These are phyloP conservation scores for Epithele typhae DNA, from an alignment of 768 basidiomycete genomes.

Conservation along the genomic window DNA sequence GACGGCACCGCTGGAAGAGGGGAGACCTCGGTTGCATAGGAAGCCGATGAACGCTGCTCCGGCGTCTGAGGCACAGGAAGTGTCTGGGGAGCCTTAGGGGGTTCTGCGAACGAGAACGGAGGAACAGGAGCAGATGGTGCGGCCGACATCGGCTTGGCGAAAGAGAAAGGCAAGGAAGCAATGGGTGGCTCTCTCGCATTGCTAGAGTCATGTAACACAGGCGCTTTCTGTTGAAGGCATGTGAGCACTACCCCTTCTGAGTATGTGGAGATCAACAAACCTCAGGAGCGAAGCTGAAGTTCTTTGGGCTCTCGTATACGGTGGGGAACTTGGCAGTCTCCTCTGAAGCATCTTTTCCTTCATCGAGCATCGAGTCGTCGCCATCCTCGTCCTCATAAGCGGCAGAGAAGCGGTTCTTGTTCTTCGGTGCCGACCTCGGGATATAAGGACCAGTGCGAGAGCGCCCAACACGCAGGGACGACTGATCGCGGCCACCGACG, in stretches of 20 bases:
- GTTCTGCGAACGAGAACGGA: slow-evolving; percentile 6
- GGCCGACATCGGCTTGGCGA: slow-evolving; percentile 32
- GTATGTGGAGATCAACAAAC: slow-evolving; percentile 31
- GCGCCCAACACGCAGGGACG: slow-evolving; percentile 66
- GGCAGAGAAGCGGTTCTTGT: slow-evolving; percentile 62
- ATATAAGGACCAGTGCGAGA: slow-evolving; percentile 53
- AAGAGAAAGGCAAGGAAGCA: slow-evolving; percentile 58
- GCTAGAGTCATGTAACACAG: slow-evolving; percentile 36
- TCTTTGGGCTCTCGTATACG: slow-evolving; percentile 53
- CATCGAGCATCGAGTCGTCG: slow-evolving; percentile 22
- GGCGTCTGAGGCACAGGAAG: not conserved
- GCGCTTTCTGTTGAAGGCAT: slow-evolving; percentile 17
- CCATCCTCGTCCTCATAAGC: slow-evolving; percentile 50
- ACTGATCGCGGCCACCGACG: slow-evolving; percentile 29
- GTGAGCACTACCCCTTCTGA: not conserved
- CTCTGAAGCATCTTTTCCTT: slow-evolving; percentile 36
- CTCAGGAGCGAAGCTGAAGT: slow-evolving; percentile 65
- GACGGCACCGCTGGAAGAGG: slow-evolving; percentile 19
- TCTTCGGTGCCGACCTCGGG: slow-evolving; percentile 40
- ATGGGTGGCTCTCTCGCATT: slow-evolving; percentile 66
- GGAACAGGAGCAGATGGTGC: slow-evolving; percentile 15
- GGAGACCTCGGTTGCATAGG: not conserved
- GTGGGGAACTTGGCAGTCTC: slow-evolving; percentile 39
- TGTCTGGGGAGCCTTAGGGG: too few species aligned
- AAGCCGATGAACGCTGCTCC: slow-evolving; percentile 5